Conservation (phyloP, 2,329 filamentous ascomycete genomes). For the Neodidymelliopsis sp. region DNA sequence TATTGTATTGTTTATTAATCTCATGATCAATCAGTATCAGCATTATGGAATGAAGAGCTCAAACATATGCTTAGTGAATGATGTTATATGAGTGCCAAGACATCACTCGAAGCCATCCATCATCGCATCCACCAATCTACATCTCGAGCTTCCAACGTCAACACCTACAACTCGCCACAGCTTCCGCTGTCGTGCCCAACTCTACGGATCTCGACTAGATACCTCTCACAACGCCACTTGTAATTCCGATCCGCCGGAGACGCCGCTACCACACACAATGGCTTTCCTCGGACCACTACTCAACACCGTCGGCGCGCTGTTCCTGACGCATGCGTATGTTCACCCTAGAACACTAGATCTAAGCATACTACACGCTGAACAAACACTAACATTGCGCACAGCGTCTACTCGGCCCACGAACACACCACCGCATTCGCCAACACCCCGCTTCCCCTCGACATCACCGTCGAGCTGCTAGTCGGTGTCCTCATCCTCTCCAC, state of each 20-base stretch:
- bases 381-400: conserved; percentile 52
- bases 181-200: too few relatives aligned
- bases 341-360: conserved; percentile 2
- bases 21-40: too few relatives aligned
- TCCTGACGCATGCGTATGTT: conserved; percentile 86
- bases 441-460: conserved; percentile 76
- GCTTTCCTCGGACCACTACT: conserved; percentile 74
- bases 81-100: too few relatives aligned
- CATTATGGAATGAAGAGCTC: too few relatives aligned
- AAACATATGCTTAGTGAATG: too few relatives aligned
- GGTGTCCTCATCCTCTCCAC: conserved; percentile 82
- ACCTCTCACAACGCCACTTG: too few relatives aligned
- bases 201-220: too few relatives aligned
- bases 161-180: too few relatives aligned
- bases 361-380: neutral
- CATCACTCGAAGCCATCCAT: conserved; percentile 2
- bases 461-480: conserved; percentile 83
- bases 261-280: too few relatives aligned
- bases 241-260: too few relatives aligned
- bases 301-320: conserved; percentile 76
- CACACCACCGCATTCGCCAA: conserved; percentile 74
- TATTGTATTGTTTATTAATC: too few relatives aligned
- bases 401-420: conserved; percentile 96
- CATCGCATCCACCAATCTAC: neutral
- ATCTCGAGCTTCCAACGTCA: neutral